Base-by-base conservation (phyloP, 163 green algal genomes). In the Prototheca cutis region DNA sequence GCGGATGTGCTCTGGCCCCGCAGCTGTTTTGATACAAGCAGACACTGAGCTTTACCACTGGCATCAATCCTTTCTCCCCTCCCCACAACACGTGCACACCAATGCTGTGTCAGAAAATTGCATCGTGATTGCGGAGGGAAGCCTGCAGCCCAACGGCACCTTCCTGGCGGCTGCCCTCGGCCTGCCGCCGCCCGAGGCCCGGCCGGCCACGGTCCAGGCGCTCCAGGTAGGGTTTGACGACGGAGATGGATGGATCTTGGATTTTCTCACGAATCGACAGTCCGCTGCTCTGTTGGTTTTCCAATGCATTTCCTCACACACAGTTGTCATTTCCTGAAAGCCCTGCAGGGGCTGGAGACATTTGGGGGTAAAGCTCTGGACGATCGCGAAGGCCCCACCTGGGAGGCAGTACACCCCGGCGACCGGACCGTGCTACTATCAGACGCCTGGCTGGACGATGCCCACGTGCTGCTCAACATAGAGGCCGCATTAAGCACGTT, bases 81-180 rank as follows among this genome's bases (percentile, higher is more conserved):
- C n/a, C n/a, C n/a, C n/a, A n/a, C n/a, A n/a, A n/a, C n/a, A n/a
- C n/a, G n/a, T n/a, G n/a, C n/a, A n/a, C n/a, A n/a, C n/a, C n/a
- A n/a, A n/a, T n/a, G n/a, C n/a, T n/a, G n/a, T n/a, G n/a, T n/a
- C 75, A 77, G 88, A 96, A 62, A 95, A 95, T 69, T 91, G 81
- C 65, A 79, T 96, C n/a, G 87, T 96, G 18, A 77, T 95, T 24
- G 86, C 83, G 1, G 82, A 95, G 62, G 89, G 89, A 0, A 66
- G 82, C 53, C 66, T 96, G 42, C 59, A 72, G 34, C 59, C 75
- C 28, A 78, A 86, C 47, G 87, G 85, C 40, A 72, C 81, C 4
- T 93, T 96, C 66, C 68, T 83, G 57, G 86, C 75, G 6, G 42
- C 40, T 2, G 83, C 80, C 2, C 61, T 96, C 53, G 87, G 80